These are phyloP conservation scores for Strombidium stylifer DNA, from an alignment of 73 alveolate genomes.

Conservation along the genomic window DNA sequence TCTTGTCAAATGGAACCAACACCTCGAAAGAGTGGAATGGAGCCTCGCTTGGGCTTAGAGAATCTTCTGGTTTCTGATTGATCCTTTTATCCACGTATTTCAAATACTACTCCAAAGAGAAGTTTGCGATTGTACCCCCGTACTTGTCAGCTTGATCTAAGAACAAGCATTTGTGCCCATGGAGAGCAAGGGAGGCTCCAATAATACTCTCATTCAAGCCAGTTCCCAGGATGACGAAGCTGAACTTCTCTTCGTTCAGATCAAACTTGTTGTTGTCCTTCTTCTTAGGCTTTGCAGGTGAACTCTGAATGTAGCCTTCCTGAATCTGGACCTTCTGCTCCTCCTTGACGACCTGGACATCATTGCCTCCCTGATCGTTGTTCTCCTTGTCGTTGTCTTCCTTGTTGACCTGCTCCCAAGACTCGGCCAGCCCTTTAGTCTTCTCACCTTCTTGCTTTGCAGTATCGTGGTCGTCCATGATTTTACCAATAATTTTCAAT, in stretches of 20 bases:
- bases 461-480: too few relatives aligned
- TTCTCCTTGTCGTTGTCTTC: too few relatives aligned
- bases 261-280: conserved; percentile 6
- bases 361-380: too few relatives aligned
- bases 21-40: conserved; percentile 10
- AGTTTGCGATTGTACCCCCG: conserved; percentile 54
- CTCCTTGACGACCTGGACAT: too few relatives aligned
- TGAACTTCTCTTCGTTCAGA: conserved; percentile 43
- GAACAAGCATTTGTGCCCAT: conserved; percentile 45
- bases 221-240: conserved; percentile 39
- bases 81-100: background rate
- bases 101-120: conserved; percentile 38
- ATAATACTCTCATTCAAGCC: conserved; percentile 43
- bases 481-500: too few relatives aligned
- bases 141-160: conserved; percentile 43
- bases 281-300: background rate
- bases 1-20: background rate
- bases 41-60: background rate
- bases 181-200: conserved; percentile 39
- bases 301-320: background rate
- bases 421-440: too few relatives aligned
- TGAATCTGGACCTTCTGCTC: too few relatives aligned
- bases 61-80: background rate
- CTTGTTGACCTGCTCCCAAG: too few relatives aligned
- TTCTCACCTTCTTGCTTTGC: too few relatives aligned